These are phyloP conservation scores for Xylaria flabelliformis DNA, from an alignment of 495 filamentous ascomycete genomes.

Conservation along the genomic window DNA sequence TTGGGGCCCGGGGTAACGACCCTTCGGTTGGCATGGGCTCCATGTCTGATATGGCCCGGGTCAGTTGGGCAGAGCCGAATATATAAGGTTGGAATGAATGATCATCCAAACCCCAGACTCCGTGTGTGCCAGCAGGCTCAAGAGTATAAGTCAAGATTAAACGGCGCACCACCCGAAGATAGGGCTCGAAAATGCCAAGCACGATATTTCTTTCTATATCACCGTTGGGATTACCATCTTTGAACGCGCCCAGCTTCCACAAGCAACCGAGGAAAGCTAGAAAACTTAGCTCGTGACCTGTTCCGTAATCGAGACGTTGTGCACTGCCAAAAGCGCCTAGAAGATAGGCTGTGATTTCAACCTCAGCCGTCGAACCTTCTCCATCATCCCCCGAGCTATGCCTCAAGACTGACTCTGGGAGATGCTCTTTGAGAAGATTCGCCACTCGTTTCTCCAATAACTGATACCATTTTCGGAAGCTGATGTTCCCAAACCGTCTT, in stretches of 20 bases:
- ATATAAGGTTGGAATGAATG: conserved; percentile 97
- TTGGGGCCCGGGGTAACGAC: conserved; percentile 72
- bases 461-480: conserved; percentile 82
- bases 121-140: conserved; percentile 93
- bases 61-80: conserved; percentile 89
- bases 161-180: conserved; percentile 80
- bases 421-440: conserved; percentile 64
- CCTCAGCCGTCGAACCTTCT: conserved; percentile 32
- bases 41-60: conserved; percentile 69
- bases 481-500: conserved; percentile 87
- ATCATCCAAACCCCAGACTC: conserved; percentile 96
- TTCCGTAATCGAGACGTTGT: conserved; percentile 92
- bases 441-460: conserved; percentile 65
- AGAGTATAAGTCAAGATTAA: conserved; percentile 92
- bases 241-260: conserved; percentile 88
- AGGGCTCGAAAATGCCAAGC: conserved; percentile 80
- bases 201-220: conserved; percentile 75
- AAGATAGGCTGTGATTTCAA: conserved; percentile 81
- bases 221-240: conserved; percentile 58
- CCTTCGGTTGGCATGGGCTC: conserved; percentile 76
- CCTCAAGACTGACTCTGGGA: conserved; percentile 61
- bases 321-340: conserved; percentile 86
- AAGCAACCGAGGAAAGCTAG: conserved; percentile 86
- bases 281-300: conserved; percentile 94
- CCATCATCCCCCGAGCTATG: conserved; percentile 34